Evolutionary conservation across 495 filamentous ascomycete species (phyloP).

Genomic region (Evernia prunastri): DNA sequence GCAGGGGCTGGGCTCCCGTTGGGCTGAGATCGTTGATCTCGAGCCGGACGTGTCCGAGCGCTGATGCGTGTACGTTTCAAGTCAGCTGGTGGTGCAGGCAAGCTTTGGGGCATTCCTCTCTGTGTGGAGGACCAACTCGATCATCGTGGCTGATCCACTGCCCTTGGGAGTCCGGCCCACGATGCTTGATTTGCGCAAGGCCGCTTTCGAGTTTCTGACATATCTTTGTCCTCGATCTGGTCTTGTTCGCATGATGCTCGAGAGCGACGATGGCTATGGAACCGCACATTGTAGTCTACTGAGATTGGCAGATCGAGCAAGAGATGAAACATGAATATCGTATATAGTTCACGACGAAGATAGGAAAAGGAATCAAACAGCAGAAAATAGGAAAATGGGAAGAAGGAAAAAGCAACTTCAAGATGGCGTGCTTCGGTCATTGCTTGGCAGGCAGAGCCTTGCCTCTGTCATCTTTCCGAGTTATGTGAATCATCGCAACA

Average conservation of each 20-base stretch:
- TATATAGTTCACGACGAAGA: too few species aligned
- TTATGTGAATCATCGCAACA: too few species aligned
- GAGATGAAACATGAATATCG: too few species aligned
- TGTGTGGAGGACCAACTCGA: conserved; percentile 29
- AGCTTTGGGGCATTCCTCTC: background rate
- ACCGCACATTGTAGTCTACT: background rate
- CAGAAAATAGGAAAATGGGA: too few species aligned
- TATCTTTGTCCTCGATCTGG: background rate
- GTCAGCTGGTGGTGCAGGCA: background rate
- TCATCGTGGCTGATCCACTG: conserved; percentile 41
- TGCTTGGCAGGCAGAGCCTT: too few species aligned
- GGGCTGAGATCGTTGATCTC: conserved; percentile 47
- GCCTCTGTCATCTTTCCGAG: too few species aligned
- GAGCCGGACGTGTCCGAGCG: conserved; percentile 42
- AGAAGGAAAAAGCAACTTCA: too few species aligned
- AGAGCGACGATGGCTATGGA: conserved; percentile 1
- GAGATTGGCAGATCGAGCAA: too few species aligned
- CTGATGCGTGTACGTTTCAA: conserved; percentile 20
- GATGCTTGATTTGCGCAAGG: conserved; percentile 34
- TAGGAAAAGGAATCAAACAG: too few species aligned
- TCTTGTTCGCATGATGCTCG: background rate
- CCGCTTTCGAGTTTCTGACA: background rate
- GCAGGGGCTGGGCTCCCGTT: conserved; percentile 42
- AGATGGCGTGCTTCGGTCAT: too few species aligned
- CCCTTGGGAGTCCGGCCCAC: conserved; percentile 43